Evolutionary conservation across 2,329 filamentous ascomycete genomes (phyloP).

Genomic region (Shiraia sp.): DNA sequence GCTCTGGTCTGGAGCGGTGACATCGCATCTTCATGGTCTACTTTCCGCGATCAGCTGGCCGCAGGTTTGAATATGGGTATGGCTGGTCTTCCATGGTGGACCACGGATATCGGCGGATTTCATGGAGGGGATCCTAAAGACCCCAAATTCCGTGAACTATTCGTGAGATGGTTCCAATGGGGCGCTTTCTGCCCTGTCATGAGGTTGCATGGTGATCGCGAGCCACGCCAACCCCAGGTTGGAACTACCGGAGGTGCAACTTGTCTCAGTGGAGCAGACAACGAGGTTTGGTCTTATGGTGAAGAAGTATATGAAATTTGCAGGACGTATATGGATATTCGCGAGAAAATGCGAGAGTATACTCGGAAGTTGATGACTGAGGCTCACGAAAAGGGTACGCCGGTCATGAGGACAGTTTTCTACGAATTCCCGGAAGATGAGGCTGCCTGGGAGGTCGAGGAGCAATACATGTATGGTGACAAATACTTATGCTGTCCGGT

Average conservation of each 20-base stretch:
- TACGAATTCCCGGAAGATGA: constrained; percentile 64
- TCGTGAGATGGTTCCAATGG: constrained; percentile 72
- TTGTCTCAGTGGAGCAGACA: constrained; percentile 55
- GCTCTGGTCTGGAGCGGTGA: constrained; percentile 70
- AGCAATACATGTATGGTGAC: constrained; percentile 66
- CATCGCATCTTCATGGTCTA: constrained; percentile 66
- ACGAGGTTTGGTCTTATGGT: constrained; percentile 71
- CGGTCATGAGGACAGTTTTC: constrained; percentile 66
- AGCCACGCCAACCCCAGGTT: constrained; percentile 58
- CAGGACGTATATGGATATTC: constrained; percentile 60
- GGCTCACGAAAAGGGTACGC: constrained; percentile 63
- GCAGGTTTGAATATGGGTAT: constrained; percentile 70
- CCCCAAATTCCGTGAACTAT: constrained; percentile 62
- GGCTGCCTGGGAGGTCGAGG: constrained; percentile 60
- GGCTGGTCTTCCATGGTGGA: constrained; percentile 69
- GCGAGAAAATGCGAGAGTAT: constrained; percentile 63
- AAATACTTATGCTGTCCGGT: constrained; percentile 64
- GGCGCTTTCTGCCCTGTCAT: constrained; percentile 69
- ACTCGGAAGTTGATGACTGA: constrained; percentile 62
- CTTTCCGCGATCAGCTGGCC: constrained; percentile 62
- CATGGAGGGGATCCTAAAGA: constrained; percentile 65
- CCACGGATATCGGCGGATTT: constrained; percentile 72
- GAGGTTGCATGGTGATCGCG: constrained; percentile 67
- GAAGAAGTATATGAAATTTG: constrained; percentile 64
- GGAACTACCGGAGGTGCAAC: constrained; percentile 43